phyloP scores from a whole-genome alignment of 2,329 filamentous ascomycete species.

The Rhynchosporium secalis region DNA sequence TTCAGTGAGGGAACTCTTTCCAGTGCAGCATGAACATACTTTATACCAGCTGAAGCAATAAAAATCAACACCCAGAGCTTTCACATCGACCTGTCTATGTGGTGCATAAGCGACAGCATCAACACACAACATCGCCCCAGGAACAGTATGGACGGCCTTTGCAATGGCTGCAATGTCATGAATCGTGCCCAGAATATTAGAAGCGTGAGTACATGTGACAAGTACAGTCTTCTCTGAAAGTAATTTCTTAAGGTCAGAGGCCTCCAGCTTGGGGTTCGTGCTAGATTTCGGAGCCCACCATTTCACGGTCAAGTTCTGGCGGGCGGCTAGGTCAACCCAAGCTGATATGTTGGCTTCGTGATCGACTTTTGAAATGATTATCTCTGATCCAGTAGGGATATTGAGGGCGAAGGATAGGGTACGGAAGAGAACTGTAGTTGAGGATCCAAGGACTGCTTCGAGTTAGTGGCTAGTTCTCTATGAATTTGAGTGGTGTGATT shows the following conservation, averaged over 20 bases:
- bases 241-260: conserved; percentile 56
- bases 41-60: conserved; percentile 85
- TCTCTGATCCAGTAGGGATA: conserved; percentile 60
- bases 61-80: conserved; percentile 68
- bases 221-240: conserved; percentile 66
- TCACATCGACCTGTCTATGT: conserved; percentile 69
- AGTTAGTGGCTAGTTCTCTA: conserved; percentile 6
- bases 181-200: conserved; percentile 72
- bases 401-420: conserved; percentile 62
- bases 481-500: neutral
- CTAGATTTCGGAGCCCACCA: conserved; percentile 63
- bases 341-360: conserved; percentile 77
- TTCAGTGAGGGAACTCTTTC: neutral
- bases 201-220: conserved; percentile 72
- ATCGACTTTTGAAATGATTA: conserved; percentile 71
- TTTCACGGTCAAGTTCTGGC: conserved; percentile 61
- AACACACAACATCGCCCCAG: conserved; percentile 64
- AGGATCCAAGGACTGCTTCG: conserved; percentile 62
- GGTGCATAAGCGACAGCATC: conserved; percentile 78
- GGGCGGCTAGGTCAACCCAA: conserved; percentile 68
- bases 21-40: conserved; percentile 33
- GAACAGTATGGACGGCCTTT: conserved; percentile 48
- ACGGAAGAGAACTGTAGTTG: conserved; percentile 74
- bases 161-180: conserved; percentile 61
- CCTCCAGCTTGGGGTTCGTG: conserved; percentile 58